Conservation (phyloP, 306 rosid species). For the Biancaea sappan region DNA sequence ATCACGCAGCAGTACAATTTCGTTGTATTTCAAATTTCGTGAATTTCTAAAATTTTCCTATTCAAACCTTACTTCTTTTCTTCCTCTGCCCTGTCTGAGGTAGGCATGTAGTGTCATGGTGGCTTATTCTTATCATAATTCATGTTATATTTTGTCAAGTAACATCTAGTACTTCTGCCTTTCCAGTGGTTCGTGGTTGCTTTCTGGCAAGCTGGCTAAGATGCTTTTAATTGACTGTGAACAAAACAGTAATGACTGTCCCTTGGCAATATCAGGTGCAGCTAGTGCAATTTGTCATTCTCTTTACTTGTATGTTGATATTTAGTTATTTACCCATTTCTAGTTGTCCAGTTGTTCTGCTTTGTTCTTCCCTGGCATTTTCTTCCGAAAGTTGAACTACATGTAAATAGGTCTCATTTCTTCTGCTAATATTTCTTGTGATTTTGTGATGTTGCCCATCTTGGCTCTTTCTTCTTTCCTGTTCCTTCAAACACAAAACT, state of each 20-base stretch:
- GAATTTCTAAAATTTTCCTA: background rate
- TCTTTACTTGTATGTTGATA: constrained; percentile 13
- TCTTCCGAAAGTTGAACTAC: constrained; percentile 6
- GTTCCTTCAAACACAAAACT: background rate
- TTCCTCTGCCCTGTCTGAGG: background rate
- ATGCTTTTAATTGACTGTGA: constrained; percentile 83
- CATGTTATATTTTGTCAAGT: constrained; percentile 27
- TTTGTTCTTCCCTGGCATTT: background rate
- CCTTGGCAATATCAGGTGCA: constrained; percentile 76
- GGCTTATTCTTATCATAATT: background rate
- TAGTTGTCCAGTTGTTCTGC: constrained; percentile 15
- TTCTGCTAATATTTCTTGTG: background rate
- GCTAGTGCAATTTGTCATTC: constrained; percentile 20
- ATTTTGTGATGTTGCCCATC: constrained; percentile 2
- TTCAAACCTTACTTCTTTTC: background rate
- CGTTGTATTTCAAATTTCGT: background rate
- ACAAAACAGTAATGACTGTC: constrained; percentile 63
- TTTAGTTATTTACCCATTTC: constrained; percentile 18
- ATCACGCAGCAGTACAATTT: background rate
- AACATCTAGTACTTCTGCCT: constrained; percentile 31
- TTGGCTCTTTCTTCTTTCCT: background rate
- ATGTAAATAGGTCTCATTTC: background rate
- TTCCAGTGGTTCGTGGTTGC: constrained; percentile 84
- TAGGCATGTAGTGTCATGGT: constrained; percentile 13
- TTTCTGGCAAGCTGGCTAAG: constrained; percentile 80